These are phyloP conservation scores for Aurantiochytrium sp. DNA, from an alignment of 108 stramenopile genomes.

Conservation along the genomic window DNA sequence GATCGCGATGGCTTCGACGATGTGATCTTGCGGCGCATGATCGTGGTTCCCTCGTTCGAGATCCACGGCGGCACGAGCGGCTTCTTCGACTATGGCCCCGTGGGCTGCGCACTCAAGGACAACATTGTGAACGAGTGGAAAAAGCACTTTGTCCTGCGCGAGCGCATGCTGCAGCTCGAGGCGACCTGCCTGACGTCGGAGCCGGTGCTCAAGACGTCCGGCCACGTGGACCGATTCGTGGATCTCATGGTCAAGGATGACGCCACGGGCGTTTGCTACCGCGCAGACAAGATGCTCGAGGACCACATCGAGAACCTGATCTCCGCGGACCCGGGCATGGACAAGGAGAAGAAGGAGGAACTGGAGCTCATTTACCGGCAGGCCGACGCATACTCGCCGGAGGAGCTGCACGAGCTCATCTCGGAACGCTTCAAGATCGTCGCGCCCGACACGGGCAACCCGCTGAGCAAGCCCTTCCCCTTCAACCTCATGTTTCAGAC, in stretches of 20 bases:
- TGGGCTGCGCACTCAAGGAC: conserved; percentile 92
- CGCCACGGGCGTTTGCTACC: conserved; percentile 43
- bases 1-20: conserved; percentile 89
- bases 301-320: conserved; percentile 92
- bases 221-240: conserved; percentile 99
- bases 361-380: conserved; percentile 85
- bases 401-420: conserved; percentile 82
- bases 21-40: conserved; percentile 91
- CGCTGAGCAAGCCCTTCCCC: conserved; percentile 85
- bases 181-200: conserved; percentile 95
- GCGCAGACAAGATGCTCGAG: conserved; percentile 73
- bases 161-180: conserved; percentile 99
- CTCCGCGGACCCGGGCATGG: conserved; percentile 72
- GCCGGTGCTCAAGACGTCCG: conserved; percentile 89
- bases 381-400: conserved; percentile 92
- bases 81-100: conserved; percentile 96
- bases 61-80: conserved; percentile 98
- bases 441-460: conserved; percentile 71
- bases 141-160: conserved; percentile 91
- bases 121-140: conserved; percentile 91
- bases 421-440: conserved; percentile 73
- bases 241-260: conserved; percentile 88
- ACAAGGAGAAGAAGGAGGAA: conserved; percentile 71
- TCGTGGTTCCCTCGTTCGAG: conserved; percentile 96
- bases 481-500: conserved; percentile 99